Evolutionary conservation across 2,329 filamentous ascomycete species (phyloP).

Genomic region (Penicillium oxalicum): DNA sequence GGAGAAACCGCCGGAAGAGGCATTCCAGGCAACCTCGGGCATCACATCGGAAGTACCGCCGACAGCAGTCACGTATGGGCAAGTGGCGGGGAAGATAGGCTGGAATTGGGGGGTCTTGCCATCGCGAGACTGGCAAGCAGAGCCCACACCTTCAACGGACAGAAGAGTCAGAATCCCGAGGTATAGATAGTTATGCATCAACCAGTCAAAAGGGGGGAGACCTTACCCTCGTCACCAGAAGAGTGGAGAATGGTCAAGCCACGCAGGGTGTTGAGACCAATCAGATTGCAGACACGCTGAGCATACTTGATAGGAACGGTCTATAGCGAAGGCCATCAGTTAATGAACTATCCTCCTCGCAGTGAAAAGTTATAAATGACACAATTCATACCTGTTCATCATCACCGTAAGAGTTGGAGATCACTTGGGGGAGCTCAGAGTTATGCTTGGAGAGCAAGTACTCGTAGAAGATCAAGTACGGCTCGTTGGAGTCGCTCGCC

Average conservation of each 20-base stretch:
- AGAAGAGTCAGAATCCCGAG: too few relatives aligned
- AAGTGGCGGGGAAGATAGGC: constrained; percentile 60
- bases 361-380: too few relatives aligned
- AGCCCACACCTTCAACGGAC: constrained; percentile 44
- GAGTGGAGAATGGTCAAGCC: constrained; percentile 61
- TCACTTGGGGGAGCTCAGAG: constrained; percentile 52
- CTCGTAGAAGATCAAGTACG: constrained; percentile 59
- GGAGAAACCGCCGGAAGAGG: constrained; percentile 46
- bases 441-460: constrained; percentile 49
- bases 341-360: too few relatives aligned
- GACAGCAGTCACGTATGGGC: constrained; percentile 62
- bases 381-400: constrained; percentile 43
- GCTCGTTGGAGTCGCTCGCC: constrained; percentile 56
- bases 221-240: constrained; percentile 47
- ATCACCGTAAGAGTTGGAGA: constrained; percentile 62
- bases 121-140: constrained; percentile 54
- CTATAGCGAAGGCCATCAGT: constrained; percentile 22
- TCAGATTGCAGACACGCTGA: constrained; percentile 56
- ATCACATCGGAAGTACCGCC: constrained; percentile 51
- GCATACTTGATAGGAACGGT: constrained; percentile 58
- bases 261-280: constrained; percentile 60
- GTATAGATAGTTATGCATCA: too few relatives aligned
- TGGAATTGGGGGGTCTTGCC: constrained; percentile 52
- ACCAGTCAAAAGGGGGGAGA: too few relatives aligned
- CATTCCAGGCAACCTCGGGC: constrained; percentile 46